Conservation (phyloP, 768 basidiomycete species). For the Dentipellis sp. region DNA sequence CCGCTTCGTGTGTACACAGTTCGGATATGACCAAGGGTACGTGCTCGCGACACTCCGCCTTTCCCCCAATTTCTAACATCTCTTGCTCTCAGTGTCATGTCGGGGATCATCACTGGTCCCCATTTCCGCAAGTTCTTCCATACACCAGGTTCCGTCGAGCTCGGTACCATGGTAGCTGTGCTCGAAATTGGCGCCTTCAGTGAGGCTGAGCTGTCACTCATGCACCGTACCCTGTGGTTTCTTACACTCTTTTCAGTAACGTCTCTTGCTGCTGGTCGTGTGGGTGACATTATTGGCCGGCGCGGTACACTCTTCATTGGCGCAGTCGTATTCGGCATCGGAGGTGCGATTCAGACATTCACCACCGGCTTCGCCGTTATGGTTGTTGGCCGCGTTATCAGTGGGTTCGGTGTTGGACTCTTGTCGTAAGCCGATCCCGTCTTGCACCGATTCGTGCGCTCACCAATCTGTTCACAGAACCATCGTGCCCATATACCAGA, state of each 20-base stretch:
- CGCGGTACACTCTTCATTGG: conserved; percentile 79
- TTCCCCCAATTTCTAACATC: background rate
- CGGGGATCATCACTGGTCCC: conserved; percentile 84
- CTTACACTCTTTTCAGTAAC: conserved; percentile 45
- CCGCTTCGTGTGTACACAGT: conserved; percentile 30
- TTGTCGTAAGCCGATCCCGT: conserved; percentile 51
- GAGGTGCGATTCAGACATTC: conserved; percentile 81
- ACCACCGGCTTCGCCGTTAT: conserved; percentile 72
- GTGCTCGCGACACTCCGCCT: conserved; percentile 1
- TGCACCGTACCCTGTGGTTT: conserved; percentile 2
- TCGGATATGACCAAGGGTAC: conserved; percentile 85
- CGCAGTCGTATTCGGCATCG: conserved; percentile 76
- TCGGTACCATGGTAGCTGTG: conserved; percentile 96
- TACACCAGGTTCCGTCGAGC: conserved; percentile 58
- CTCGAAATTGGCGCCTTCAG: conserved; percentile 88
- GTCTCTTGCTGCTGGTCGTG: conserved; percentile 78
- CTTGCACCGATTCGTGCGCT: background rate
- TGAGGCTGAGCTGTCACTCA: conserved; percentile 25
- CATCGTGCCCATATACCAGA: conserved; percentile 93
- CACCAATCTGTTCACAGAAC: conserved; percentile 41
- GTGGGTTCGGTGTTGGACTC: conserved; percentile 86
- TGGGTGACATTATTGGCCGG: conserved; percentile 82
- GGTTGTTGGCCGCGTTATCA: conserved; percentile 75
- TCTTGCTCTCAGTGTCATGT: conserved; percentile 57
- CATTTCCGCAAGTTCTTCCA: conserved; percentile 79